Conservation (phyloP, 306 rosid species). For the Vigna angularis region DNA sequence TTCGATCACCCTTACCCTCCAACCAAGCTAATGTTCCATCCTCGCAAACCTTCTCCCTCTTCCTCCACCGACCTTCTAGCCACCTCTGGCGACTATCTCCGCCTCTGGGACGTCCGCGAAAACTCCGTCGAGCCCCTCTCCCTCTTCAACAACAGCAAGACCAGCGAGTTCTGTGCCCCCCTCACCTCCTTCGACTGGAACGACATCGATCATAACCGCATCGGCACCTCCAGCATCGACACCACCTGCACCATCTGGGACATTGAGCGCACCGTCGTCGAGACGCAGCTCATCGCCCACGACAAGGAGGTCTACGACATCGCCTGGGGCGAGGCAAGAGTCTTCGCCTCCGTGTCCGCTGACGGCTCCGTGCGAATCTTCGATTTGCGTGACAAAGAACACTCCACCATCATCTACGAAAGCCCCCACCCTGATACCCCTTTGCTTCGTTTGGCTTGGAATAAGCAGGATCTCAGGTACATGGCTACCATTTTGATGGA, state of each 20-base stretch:
- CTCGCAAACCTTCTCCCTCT: constrained; percentile 32
- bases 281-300: constrained; percentile 97
- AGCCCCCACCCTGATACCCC: constrained; percentile 96
- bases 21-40: constrained; percentile 93
- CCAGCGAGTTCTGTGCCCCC: constrained; percentile 92
- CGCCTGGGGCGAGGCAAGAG: constrained; percentile 96
- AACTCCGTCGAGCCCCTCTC: constrained; percentile 68
- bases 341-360: constrained; percentile 93
- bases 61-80: constrained; percentile 72
- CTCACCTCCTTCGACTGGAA: constrained; percentile 98
- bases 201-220: constrained; percentile 78
- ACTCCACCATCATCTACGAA: constrained; percentile 93
- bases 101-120: constrained; percentile 91
- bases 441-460: constrained; percentile 92
- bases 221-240: constrained; percentile 93
- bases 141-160: constrained; percentile 82
- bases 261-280: constrained; percentile 75
- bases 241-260: constrained; percentile 98
- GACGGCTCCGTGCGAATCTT: constrained; percentile 95
- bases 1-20: constrained; percentile 98
- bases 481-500: constrained; percentile 96
- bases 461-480: constrained; percentile 90
- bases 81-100: constrained; percentile 95
- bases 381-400: constrained; percentile 89
- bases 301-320: constrained; percentile 94